Conservation (phyloP, 2,329 filamentous ascomycete species). For the Akanthomyces lecanii region DNA sequence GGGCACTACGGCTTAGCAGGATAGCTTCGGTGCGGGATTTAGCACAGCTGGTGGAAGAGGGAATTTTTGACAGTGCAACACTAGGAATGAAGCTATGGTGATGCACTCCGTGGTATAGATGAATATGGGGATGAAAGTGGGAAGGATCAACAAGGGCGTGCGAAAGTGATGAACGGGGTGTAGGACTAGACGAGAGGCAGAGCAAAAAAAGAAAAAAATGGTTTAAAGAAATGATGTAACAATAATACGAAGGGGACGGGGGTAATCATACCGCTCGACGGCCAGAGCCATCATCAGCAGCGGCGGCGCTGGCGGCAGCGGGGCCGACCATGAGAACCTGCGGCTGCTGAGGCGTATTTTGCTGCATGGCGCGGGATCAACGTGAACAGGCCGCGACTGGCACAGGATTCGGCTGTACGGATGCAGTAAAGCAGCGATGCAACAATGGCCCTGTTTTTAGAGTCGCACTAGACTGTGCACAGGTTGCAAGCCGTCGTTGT, state of each 20-base stretch:
- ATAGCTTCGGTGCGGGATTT: slow-evolving; percentile 6
- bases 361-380: slow-evolving; percentile 8
- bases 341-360: slow-evolving; percentile 1
- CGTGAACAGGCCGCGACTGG: background rate
- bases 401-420: background rate
- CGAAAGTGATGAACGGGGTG: background rate
- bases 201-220: background rate
- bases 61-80: background rate
- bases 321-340: slow-evolving; percentile 12
- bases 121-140: background rate
- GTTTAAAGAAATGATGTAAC: background rate
- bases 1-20: background rate
- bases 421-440: background rate
- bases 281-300: slow-evolving; percentile 16
- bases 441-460: slow-evolving; percentile 14
- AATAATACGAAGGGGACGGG: background rate
- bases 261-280: slow-evolving; percentile 16
- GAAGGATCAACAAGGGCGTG: background rate
- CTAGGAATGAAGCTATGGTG: background rate
- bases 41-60: background rate
- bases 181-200: background rate
- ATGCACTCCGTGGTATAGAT: slow-evolving; percentile 7
- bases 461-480: slow-evolving; percentile 11
- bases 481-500: background rate
- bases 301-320: slow-evolving; percentile 5